phyloP scores from a whole-genome alignment of 108 stramenopile genomes.

The Asterionellopsis glacialis region DNA sequence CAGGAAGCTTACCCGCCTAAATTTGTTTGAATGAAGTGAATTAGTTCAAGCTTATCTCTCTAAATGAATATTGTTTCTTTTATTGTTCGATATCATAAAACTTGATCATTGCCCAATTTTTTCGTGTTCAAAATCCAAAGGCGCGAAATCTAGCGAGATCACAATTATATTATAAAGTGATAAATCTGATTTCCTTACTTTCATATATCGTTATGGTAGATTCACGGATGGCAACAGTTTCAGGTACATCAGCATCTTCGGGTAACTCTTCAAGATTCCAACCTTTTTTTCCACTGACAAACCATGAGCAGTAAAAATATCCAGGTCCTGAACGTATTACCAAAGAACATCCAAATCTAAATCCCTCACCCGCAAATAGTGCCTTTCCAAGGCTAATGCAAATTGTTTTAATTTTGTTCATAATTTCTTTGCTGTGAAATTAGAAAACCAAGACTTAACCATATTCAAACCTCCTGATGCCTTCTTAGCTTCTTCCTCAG shows the following conservation, averaged over 20 bases:
- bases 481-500: conserved; percentile 41
- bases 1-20: too few species aligned
- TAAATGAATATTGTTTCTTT: too few species aligned
- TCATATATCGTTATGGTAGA: conserved; percentile 83
- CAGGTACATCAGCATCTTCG: conserved; percentile 54
- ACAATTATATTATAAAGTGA: too few species aligned
- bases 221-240: conserved; percentile 77
- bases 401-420: conserved; percentile 65
- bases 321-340: conserved; percentile 63
- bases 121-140: too few species aligned
- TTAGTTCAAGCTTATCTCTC: too few species aligned
- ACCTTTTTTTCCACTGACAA: conserved; percentile 73
- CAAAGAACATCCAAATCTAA: conserved; percentile 78
- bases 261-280: conserved; percentile 67
- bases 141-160: too few species aligned
- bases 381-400: conserved; percentile 70
- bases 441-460: conserved; percentile 61
- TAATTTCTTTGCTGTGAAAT: conserved; percentile 74
- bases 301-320: conserved; percentile 68
- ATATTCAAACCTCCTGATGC: conserved; percentile 10
- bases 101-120: too few species aligned
- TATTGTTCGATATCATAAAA: too few species aligned
- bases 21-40: too few species aligned
- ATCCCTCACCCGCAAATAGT: conserved; percentile 63
- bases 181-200: conserved; percentile 58